phyloP scores from a whole-genome alignment of 257 asterid species.

The Ilex aquifolium region DNA sequence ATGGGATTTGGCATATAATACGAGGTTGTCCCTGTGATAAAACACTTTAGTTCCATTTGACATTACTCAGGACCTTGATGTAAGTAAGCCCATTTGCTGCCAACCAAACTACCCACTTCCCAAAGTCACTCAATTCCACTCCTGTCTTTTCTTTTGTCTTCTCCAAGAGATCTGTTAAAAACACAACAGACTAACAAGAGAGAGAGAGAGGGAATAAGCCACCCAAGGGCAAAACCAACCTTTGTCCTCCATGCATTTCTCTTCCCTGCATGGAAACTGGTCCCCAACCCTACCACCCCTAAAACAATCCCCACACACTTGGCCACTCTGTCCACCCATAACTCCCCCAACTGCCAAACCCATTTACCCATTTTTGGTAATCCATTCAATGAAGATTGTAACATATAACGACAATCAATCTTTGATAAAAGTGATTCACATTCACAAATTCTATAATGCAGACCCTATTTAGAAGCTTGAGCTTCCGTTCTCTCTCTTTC shows the following conservation, averaged over 20 bases:
- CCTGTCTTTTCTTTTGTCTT: too few species aligned
- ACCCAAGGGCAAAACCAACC: slow-evolving; percentile 45
- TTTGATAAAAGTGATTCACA: slow-evolving; percentile 16
- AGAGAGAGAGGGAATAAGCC: slow-evolving; percentile 27
- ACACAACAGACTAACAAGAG: slow-evolving; percentile 36
- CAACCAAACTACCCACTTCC: too few species aligned
- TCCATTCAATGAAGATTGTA: background rate
- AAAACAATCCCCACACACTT: slow-evolving; percentile 1
- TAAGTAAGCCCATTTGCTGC: too few species aligned
- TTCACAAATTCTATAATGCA: slow-evolving; percentile 8
- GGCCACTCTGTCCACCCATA: slow-evolving; percentile 22
- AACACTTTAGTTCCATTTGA: too few species aligned
- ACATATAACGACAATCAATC: slow-evolving; percentile 9
- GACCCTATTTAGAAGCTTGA: too few species aligned
- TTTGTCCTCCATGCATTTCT: slow-evolving; percentile 62
- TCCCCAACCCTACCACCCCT: slow-evolving; percentile 34
- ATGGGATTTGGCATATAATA: too few species aligned
- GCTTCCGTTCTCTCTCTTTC: too few species aligned
- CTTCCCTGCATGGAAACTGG: slow-evolving; percentile 25
- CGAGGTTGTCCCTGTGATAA: too few species aligned
- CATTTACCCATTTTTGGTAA: background rate
- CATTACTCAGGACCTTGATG: too few species aligned
- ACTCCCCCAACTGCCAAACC: slow-evolving; percentile 25
- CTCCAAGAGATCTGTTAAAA: slow-evolving; percentile 22
- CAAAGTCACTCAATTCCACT: too few species aligned